A percentile compares a stretch with the other conserved stretches of the same genome.
Evolutionary conservation across 306 rosid genomes (phyloP).

Genomic region (Prunus mira): DNA sequence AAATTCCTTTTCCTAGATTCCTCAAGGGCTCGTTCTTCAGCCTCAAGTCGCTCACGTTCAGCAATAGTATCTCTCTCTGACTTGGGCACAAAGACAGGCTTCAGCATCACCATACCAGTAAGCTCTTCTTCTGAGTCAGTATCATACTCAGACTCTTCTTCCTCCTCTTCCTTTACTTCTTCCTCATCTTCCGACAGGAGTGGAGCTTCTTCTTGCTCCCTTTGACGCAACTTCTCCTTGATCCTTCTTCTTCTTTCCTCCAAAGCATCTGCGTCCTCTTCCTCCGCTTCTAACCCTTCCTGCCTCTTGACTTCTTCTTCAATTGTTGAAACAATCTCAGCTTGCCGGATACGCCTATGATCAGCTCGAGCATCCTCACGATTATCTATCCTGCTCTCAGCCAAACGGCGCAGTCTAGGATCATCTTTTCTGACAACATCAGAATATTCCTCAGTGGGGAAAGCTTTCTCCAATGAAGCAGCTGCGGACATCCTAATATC

Average conservation of each 20-base stretch:
- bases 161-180: slow-evolving; percentile 72
- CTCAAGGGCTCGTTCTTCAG: slow-evolving; percentile 79
- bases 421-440: slow-evolving; percentile 60
- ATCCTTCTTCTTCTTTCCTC: slow-evolving; percentile 75
- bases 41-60: slow-evolving; percentile 91
- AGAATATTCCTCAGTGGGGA: slow-evolving; percentile 58
- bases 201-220: slow-evolving; percentile 77
- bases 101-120: slow-evolving; percentile 80
- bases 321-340: slow-evolving; percentile 82
- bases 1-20: slow-evolving; percentile 66
- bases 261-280: slow-evolving; percentile 66
- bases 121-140: slow-evolving; percentile 92
- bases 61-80: slow-evolving; percentile 88
- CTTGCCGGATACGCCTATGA: slow-evolving; percentile 89
- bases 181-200: slow-evolving; percentile 64
- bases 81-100: slow-evolving; percentile 95
- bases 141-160: slow-evolving; percentile 88
- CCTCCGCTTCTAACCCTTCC: slow-evolving; percentile 82
- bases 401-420: slow-evolving; percentile 77
- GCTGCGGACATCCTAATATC: slow-evolving; percentile 58
- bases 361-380: slow-evolving; percentile 89
- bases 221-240: slow-evolving; percentile 72
- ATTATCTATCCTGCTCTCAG: slow-evolving; percentile 74
- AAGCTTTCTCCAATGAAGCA: slow-evolving; percentile 69
- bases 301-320: slow-evolving; percentile 91